Evolutionary conservation across 495 filamentous ascomycete genomes (phyloP).

Genomic region (Rhypophila decipiens): DNA sequence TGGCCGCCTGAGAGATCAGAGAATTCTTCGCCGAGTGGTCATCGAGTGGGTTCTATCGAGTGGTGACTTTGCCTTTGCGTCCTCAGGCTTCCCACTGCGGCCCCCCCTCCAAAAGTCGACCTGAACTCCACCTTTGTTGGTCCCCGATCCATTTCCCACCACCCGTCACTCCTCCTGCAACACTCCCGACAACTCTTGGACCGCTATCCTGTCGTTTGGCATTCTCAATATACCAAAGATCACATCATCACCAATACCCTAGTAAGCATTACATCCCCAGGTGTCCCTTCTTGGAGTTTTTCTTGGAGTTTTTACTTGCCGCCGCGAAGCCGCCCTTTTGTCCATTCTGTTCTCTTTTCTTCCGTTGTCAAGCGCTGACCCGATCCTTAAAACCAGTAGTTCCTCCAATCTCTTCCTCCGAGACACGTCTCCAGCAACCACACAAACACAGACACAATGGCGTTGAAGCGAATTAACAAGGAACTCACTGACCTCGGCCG

Average conservation of each 20-base stretch:
- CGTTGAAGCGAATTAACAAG: constrained; percentile 99
- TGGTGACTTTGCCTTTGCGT: constrained; percentile 8
- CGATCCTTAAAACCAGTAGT: constrained; percentile 19
- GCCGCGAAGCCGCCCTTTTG: constrained; percentile 2
- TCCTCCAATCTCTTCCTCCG: constrained; percentile 8
- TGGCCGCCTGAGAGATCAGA: constrained; percentile 22
- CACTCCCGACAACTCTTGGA: constrained; percentile 12
- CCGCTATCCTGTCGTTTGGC: constrained; percentile 11
- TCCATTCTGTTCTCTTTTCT: constrained; percentile 23
- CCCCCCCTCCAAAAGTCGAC: background rate
- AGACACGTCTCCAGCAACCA: constrained; percentile 18
- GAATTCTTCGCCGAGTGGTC: no score
- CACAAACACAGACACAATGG: constrained; percentile 59
- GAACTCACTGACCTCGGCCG: constrained; percentile 98
- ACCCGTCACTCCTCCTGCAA: constrained; percentile 21
- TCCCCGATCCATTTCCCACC: constrained; percentile 16
- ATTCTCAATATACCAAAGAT: constrained; percentile 4
- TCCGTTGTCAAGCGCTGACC: constrained; percentile 23
- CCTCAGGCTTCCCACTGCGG: background rate
- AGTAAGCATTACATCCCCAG: no score
- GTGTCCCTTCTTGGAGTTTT: background rate
- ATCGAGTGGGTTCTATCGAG: background rate
- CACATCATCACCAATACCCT: constrained; percentile 1
- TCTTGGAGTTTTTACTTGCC: background rate
- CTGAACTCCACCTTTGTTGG: constrained; percentile 21